Percentiles rank a stretch among this genome's conserved stretches.
Conservation (phyloP, 192 early-diverging fungal genomes). For the Coemansia sp. region DNA sequence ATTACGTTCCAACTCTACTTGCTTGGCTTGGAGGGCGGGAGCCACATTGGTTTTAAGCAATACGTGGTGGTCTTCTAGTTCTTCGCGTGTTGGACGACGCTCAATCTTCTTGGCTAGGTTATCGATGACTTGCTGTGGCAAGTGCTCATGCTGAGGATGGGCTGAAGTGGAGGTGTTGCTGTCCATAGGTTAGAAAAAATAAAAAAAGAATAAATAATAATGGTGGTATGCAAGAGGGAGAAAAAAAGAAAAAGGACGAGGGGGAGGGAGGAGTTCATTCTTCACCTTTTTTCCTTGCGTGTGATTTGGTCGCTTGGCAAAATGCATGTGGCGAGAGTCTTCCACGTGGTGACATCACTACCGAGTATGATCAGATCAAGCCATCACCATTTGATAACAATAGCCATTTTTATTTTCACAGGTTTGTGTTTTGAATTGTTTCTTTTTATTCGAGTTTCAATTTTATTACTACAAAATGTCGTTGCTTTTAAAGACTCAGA, state of each 20-base stretch:
- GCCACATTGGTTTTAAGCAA: slow-evolving; percentile 52
- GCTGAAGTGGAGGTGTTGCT: slow-evolving; percentile 48
- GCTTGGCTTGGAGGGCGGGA: slow-evolving; percentile 37
- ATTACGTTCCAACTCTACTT: slow-evolving; percentile 30
- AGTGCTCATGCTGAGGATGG: slow-evolving; percentile 37
- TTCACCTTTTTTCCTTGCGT: neutral
- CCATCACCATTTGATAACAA: neutral
- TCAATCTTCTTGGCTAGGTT: slow-evolving; percentile 56
- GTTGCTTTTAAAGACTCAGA: neutral
- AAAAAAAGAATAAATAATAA: neutral
- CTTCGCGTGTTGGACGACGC: slow-evolving; percentile 55
- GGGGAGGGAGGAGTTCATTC: neutral
- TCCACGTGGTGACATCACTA: neutral
- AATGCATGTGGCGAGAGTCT: neutral
- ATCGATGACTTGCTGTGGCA: slow-evolving; percentile 53
- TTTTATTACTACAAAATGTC: neutral
- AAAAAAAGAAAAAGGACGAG: neutral
- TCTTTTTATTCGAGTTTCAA: neutral
- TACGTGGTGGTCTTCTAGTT: slow-evolving; percentile 62
- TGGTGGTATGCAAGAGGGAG: neutral
- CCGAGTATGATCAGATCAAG: neutral
- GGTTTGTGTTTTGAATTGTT: neutral
- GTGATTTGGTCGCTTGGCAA: too few species aligned
- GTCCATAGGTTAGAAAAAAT: neutral
- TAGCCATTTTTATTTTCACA: slow-evolving; percentile 17